Evolutionary conservation across 1,284 basidiomycete species (phyloP).

Genomic region (Rhodotorula sp.): DNA sequence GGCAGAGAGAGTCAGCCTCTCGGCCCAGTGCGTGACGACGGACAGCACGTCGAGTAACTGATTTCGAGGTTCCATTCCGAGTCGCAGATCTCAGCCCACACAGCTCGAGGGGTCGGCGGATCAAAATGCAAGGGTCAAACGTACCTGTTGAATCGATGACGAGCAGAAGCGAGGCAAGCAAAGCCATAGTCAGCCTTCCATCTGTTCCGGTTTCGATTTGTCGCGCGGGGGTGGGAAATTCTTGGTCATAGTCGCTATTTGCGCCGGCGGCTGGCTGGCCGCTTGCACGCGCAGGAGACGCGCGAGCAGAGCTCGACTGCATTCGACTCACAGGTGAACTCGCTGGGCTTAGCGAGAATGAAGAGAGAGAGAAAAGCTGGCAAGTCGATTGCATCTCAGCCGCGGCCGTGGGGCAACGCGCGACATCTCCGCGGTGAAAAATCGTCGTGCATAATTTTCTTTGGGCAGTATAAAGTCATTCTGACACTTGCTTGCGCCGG

Average conservation of each 20-base stretch:
- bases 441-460: not conserved
- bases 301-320: too few relatives aligned
- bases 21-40: not conserved
- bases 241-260: too few relatives aligned
- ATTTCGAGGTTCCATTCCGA: not conserved
- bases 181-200: not conserved
- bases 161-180: not conserved
- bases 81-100: not conserved
- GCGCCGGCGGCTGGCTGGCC: too few relatives aligned
- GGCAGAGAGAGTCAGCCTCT: not conserved
- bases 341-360: not conserved
- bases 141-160: not conserved
- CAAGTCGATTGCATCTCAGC: not conserved
- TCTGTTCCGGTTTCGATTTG: not conserved
- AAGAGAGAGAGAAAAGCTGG: not conserved
- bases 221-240: not conserved
- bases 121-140: not conserved
- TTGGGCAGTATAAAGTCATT: too few relatives aligned
- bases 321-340: too few relatives aligned
- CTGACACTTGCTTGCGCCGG: not conserved
- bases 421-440: not conserved
- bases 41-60: not conserved
- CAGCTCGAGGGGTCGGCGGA: not conserved
- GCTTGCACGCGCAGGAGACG: too few relatives aligned
- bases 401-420: not conserved